These are phyloP conservation scores for Eucalyptus tenuipes DNA, from an alignment of 345 rosid genomes.

Conservation along the genomic window DNA sequence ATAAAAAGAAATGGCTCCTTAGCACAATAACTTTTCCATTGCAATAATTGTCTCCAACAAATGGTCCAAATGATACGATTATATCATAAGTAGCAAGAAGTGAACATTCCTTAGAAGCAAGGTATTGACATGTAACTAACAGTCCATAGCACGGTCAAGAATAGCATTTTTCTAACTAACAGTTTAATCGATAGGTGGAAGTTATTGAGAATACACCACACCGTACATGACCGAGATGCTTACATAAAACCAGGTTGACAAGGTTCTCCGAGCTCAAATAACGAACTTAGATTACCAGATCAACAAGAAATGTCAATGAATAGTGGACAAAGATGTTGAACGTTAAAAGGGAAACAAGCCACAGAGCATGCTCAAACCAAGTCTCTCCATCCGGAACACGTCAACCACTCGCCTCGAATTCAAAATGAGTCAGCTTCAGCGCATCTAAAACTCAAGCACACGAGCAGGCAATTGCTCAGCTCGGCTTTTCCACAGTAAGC, in stretches of 20 bases:
- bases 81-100: neutral
- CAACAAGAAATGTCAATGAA: neutral
- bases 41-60: neutral
- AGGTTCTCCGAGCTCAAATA: neutral
- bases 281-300: neutral
- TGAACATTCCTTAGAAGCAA: neutral
- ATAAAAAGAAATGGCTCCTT: neutral
- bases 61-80: neutral
- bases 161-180: neutral
- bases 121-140: neutral
- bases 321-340: neutral
- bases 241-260: neutral
- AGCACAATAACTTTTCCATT: neutral
- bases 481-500: neutral
- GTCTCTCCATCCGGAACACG: neutral
- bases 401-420: neutral
- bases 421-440: neutral
- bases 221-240: neutral
- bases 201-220: neutral
- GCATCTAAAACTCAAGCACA: neutral
- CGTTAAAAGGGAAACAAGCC: neutral
- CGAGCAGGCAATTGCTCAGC: neutral
- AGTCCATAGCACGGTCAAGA: neutral
- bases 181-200: neutral
- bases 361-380: neutral